Base-by-base conservation (phyloP, 2,329 filamentous ascomycete genomes). In the Rhynchosporium secalis region DNA sequence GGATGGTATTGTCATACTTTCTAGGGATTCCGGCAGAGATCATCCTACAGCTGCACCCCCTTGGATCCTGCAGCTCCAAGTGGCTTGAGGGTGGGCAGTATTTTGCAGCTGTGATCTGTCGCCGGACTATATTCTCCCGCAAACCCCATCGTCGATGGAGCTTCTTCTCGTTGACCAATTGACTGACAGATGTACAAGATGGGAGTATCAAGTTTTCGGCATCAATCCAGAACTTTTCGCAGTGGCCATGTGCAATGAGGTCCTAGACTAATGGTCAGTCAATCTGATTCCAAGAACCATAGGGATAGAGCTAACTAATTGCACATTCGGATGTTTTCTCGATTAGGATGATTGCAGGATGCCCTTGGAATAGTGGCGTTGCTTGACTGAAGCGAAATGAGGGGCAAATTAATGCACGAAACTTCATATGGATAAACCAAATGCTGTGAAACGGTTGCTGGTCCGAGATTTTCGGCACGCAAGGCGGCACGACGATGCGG, bases 341-440 rank as follows among this genome's bases (percentile, higher is more conserved):
- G 51, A 13, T 29, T 52, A n/a, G 31, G 33, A 26, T 8, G 26
- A 3, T 12, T 54, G 36, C 33, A 29, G 51, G 33, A 40, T 3
- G 10, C 41, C 51, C 36, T 54, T 40, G 33, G 29, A 54, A 54
- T 33, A 54, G 51, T 54, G 36, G 51, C 51, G 51, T 28, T 28
- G 57, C 46, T 59, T 55, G 56, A 58, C 55, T 54, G 58, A 60
- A 49, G 58, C 45, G 51, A 64, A 60, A 62, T 38, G 62, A 62
- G 63, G 67, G 62, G 65, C 56, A 57, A 52, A 36, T 10, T 56
- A 59, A 60, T 67, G 66, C 62, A 65, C 56, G 62, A 60, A 61
- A 63, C 55, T 66, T 71, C 62, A 68, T 68, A 61, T 68, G 68
- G 68, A 40, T 68, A 69, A 65, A 64, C 63, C 33, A 29, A 58